Percentiles rank a stretch among this genome's conserved stretches.
These are phyloP conservation scores for Nymphaea thermarum DNA, from an alignment of 164 flowering plant genomes.

Conservation along the genomic window DNA sequence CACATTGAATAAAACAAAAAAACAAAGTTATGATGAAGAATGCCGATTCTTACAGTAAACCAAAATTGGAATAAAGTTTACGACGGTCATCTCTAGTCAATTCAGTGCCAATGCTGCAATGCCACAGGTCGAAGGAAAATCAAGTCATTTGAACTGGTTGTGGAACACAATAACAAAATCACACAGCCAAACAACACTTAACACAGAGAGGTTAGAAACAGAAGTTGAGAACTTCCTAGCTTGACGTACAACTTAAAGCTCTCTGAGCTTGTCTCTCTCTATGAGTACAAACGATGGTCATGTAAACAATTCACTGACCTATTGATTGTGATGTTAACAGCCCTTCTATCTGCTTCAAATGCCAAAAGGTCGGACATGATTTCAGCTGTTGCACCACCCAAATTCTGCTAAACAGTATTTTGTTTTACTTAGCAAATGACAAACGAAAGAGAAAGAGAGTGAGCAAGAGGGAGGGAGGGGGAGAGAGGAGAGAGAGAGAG, in stretches of 20 bases:
- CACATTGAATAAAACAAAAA: neutral
- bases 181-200: too few relatives aligned
- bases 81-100: conserved; percentile 93
- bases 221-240: neutral
- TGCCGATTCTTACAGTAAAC: conserved; percentile 60
- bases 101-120: conserved; percentile 86
- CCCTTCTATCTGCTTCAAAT: conserved; percentile 98
- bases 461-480: neutral
- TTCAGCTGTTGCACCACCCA: conserved; percentile 95
- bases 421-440: conserved; percentile 3
- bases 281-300: neutral
- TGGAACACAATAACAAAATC: too few relatives aligned
- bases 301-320: conserved; percentile 26
- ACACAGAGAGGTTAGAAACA: neutral
- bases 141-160: too few relatives aligned
- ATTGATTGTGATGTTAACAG: conserved; percentile 91
- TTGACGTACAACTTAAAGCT: neutral
- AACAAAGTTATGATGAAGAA: neutral
- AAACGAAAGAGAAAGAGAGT: neutral
- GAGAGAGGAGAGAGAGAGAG: neutral
- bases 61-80: conserved; percentile 91
- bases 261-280: too few relatives aligned
- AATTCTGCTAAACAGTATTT: conserved; percentile 38
- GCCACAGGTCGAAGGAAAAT: neutral
- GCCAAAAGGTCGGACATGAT: conserved; percentile 96